Conservation (phyloP, 257 asterid species). For the Penstemon newberryi region DNA sequence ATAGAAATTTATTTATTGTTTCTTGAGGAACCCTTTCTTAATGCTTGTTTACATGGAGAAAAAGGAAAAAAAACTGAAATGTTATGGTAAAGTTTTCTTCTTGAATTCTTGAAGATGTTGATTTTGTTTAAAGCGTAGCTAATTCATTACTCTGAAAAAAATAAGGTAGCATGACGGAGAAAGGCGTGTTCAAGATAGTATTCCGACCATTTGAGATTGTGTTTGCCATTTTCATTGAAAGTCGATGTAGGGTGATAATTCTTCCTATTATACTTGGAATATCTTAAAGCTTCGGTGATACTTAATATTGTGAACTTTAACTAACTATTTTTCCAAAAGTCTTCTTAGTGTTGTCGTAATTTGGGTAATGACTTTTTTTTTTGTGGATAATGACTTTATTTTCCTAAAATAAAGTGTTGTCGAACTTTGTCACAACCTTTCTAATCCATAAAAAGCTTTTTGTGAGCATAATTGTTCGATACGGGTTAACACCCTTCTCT, state of each 20-base stretch:
- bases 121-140: too few species aligned
- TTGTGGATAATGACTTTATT: not conserved
- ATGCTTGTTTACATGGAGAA: not conserved
- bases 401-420: too few species aligned
- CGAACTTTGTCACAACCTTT: too few species aligned
- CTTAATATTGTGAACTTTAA: slow-evolving; percentile 2
- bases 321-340: not conserved
- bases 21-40: not conserved
- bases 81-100: not conserved
- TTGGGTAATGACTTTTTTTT: not conserved
- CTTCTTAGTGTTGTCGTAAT: not conserved
- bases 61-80: not conserved
- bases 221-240: slow-evolving; percentile 7
- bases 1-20: not conserved
- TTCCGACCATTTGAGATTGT: slow-evolving; percentile 8
- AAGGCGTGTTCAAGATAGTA: not conserved
- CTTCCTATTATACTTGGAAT: not conserved
- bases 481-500: not conserved
- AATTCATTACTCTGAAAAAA: not conserved
- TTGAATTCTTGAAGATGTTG: slow-evolving; percentile 15
- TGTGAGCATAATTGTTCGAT: too few species aligned
- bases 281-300: not conserved
- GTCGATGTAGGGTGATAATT: not conserved
- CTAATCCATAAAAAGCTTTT: too few species aligned
- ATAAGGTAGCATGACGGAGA: slow-evolving; percentile 8